Conservation (phyloP, 139 green algal species). For the Ettlia oleoabundans region DNA sequence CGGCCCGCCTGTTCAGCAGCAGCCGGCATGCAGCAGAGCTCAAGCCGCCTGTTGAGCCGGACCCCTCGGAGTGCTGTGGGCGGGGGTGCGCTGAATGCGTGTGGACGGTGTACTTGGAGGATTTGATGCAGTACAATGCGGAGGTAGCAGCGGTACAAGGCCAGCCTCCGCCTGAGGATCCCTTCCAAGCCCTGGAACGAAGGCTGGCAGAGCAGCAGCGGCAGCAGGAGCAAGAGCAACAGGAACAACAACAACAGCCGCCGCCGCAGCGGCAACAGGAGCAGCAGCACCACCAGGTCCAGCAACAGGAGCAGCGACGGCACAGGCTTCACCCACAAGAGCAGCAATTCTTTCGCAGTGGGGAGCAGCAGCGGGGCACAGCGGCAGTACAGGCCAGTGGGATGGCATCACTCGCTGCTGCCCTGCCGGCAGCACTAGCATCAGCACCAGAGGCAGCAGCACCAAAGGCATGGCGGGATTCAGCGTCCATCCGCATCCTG, state of each 20-base stretch:
- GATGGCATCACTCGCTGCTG: too few relatives aligned
- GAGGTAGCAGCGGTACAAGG: conserved; percentile 5
- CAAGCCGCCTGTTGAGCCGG: conserved; percentile 19
- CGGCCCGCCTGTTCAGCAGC: background rate
- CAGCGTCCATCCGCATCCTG: too few relatives aligned
- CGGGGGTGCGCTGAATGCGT: conserved; percentile 45
- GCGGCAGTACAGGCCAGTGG: background rate
- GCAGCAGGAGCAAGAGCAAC: background rate
- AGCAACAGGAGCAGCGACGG: background rate
- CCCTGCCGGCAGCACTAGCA: too few relatives aligned
- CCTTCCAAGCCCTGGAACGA: conserved; percentile 39
- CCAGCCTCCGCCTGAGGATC: conserved; percentile 3
- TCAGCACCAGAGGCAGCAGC: too few relatives aligned
- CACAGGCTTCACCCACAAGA: background rate
- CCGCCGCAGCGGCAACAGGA: background rate
- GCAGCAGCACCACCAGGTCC: background rate
- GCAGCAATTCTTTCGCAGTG: background rate
- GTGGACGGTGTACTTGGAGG: conserved; percentile 46
- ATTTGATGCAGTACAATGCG: conserved; percentile 22
- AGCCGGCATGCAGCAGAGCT: background rate
- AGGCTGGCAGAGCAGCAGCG: conserved; percentile 16
- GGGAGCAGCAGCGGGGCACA: background rate
- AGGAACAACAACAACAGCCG: background rate
- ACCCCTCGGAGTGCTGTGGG: conserved; percentile 37
- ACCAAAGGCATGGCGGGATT: background rate